phyloP scores from a whole-genome alignment of 805 yeast genomes.

The Lipomyces sp. region DNA sequence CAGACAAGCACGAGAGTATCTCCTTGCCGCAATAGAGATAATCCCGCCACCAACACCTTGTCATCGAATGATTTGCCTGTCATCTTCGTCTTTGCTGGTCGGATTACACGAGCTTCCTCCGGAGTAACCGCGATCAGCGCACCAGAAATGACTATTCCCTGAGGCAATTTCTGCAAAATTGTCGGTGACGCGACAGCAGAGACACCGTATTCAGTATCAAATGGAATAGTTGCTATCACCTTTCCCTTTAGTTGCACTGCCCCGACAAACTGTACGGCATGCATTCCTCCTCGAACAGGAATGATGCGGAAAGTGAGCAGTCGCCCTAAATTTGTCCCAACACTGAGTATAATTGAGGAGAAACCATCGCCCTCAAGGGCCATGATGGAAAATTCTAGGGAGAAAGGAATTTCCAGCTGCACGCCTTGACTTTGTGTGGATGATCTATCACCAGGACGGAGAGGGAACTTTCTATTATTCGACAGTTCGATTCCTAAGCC shows the following conservation, averaged over 20 bases:
- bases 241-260: constrained; percentile 56
- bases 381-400: constrained; percentile 75
- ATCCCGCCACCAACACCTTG: constrained; percentile 54
- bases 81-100: constrained; percentile 64
- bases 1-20: constrained; percentile 56
- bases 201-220: constrained; percentile 63
- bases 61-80: constrained; percentile 65
- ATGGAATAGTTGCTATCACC: constrained; percentile 61
- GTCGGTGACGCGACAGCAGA: constrained; percentile 68
- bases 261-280: constrained; percentile 58
- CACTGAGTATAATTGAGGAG: constrained; percentile 71
- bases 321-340: constrained; percentile 81
- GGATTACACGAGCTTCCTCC: constrained; percentile 65
- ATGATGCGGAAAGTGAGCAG: constrained; percentile 65
- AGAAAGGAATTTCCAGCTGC: constrained; percentile 51
- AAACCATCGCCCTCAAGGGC: constrained; percentile 67
- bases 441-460: constrained; percentile 11
- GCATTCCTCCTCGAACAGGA: constrained; percentile 68
- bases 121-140: constrained; percentile 60
- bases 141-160: constrained; percentile 68
- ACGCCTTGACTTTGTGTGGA: constrained; percentile 4
- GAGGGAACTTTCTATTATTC: constrained; percentile 18
- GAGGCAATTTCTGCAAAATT: constrained; percentile 60
- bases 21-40: constrained; percentile 53
- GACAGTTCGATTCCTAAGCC: constrained; percentile 13